Evolutionary conservation across 108 stramenopile genomes (phyloP).

Genomic region (Pseudonitzschia multiseries): DNA sequence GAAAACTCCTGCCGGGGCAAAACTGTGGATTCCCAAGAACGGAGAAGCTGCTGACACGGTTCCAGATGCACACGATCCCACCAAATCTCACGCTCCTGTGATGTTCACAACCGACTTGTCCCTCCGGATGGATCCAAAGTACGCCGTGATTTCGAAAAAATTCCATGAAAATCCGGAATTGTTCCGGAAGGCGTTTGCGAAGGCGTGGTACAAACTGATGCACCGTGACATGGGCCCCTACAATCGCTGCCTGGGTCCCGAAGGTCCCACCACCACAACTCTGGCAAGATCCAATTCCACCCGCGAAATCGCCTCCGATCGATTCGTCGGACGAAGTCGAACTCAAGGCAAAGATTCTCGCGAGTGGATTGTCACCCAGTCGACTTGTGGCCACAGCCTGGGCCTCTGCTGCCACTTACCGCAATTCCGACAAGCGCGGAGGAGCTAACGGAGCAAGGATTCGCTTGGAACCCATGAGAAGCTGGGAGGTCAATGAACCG

Average conservation of each 20-base stretch:
- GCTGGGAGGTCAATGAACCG: constrained; percentile 73
- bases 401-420: constrained; percentile 74
- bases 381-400: constrained; percentile 65
- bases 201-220: constrained; percentile 77
- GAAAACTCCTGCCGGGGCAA: constrained; percentile 72
- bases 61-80: constrained; percentile 64
- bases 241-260: constrained; percentile 59
- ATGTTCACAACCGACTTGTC: constrained; percentile 78
- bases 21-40: constrained; percentile 63
- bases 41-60: constrained; percentile 43
- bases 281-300: constrained; percentile 77
- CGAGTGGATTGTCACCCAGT: constrained; percentile 46
- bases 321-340: constrained; percentile 34
- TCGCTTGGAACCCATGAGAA: constrained; percentile 58
- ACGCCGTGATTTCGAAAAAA: constrained; percentile 51
- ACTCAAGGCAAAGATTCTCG: constrained; percentile 47
- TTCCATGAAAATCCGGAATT: constrained; percentile 56
- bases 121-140: constrained; percentile 61
- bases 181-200: constrained; percentile 59
- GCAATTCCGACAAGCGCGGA: constrained; percentile 70
- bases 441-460: constrained; percentile 77
- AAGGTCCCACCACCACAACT: constrained; percentile 54
- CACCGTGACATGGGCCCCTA: constrained; percentile 79
- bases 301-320: constrained; percentile 18
- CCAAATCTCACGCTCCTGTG: constrained; percentile 54